phyloP scores from a whole-genome alignment of 1,284 basidiomycete species.

The Agaricales sp. region DNA sequence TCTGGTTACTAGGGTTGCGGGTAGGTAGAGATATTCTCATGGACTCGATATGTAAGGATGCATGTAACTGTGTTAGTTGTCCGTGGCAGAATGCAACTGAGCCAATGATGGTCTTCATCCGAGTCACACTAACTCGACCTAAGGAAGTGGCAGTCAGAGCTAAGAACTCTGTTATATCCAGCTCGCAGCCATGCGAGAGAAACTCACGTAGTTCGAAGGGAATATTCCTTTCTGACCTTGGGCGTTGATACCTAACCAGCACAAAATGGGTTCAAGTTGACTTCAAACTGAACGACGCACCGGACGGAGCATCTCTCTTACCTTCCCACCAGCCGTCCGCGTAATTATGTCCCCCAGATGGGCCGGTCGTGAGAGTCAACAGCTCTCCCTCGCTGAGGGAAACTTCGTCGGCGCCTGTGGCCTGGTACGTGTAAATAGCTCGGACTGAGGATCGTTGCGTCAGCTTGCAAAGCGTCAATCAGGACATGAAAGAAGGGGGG shows the following conservation, averaged over 20 bases:
- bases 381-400: constrained; percentile 47
- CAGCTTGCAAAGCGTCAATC: no score
- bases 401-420: constrained; percentile 64
- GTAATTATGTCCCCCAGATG: constrained; percentile 50
- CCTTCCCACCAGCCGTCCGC: constrained; percentile 82
- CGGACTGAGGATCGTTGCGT: constrained; percentile 45
- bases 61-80: neutral
- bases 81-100: no score
- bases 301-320: constrained; percentile 24
- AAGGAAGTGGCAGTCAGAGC: no score
- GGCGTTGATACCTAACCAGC: constrained; percentile 50
- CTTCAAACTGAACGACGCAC: neutral
- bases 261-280: neutral
- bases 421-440: constrained; percentile 58
- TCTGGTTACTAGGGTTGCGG: neutral
- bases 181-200: no score
- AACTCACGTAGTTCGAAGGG: constrained; percentile 78
- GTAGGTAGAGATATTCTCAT: constrained; percentile 1
- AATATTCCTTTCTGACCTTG: constrained; percentile 66
- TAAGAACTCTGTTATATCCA: no score
- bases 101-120: no score
- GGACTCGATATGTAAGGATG: neutral
- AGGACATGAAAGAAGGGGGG: no score
- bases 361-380: constrained; percentile 53
- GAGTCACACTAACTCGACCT: no score